phyloP scores from a whole-genome alignment of 306 rosid genomes.

The Sphenostylis stenocarpa region DNA sequence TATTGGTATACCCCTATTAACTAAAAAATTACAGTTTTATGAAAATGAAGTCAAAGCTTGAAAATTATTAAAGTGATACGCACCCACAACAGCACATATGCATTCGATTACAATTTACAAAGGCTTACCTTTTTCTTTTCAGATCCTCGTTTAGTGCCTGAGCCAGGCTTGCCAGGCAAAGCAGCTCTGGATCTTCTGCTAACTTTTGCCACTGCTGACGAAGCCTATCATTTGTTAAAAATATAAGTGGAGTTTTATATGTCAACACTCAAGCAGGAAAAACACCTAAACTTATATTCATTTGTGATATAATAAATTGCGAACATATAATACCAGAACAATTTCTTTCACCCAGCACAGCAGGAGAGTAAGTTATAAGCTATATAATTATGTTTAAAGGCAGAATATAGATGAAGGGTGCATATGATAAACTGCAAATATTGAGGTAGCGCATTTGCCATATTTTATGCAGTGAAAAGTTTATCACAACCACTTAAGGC shows the following conservation, averaged over 20 bases:
- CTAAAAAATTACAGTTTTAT: not conserved
- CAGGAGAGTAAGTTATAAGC: slow-evolving; percentile 20
- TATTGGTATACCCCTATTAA: not conserved
- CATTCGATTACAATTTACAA: not conserved
- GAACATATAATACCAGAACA: slow-evolving; percentile 2
- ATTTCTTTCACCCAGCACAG: slow-evolving; percentile 4
- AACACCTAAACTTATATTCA: not conserved
- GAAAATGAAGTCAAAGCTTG: slow-evolving; percentile 11
- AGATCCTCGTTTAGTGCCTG: slow-evolving; percentile 58
- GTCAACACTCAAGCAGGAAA: slow-evolving; percentile 25
- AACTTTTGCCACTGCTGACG: slow-evolving; percentile 58
- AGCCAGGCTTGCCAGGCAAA: slow-evolving; percentile 56
- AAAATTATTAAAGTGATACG: slow-evolving; percentile 6
- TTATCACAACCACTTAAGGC: not conserved
- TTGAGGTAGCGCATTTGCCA: not conserved
- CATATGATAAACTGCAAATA: not conserved
- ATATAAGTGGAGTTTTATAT: slow-evolving; percentile 19
- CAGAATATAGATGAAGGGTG: not conserved
- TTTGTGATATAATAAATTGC: not conserved
- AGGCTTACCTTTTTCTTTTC: slow-evolving; percentile 86
- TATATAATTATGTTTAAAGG: not conserved
- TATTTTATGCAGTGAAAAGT: not conserved
- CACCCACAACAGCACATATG: not conserved
- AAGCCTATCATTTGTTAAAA: slow-evolving; percentile 56
- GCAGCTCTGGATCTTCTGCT: slow-evolving; percentile 70